Evolutionary conservation across 1,139 yeast species (phyloP), one percentile per base, ranked within the genome.

Genomic region (Sugiyamaella sp.): DNA sequence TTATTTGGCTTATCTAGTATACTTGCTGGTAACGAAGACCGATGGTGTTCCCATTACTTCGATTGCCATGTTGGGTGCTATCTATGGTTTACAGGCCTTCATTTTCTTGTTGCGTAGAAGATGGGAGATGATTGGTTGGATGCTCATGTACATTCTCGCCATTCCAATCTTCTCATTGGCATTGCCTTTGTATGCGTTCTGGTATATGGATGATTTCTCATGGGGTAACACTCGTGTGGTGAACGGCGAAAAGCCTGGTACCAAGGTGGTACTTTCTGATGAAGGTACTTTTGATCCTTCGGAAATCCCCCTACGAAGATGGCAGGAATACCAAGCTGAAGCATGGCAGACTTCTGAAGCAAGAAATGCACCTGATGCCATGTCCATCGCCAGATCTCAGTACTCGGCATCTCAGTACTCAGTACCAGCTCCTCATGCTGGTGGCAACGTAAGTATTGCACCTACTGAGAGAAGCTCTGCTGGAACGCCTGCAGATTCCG

Each of bases 81-180:
- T 73, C 20, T 74, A 74, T 50, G 77, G 77, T 44, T 61, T 74
- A 35, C 77, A 74, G 55, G 73, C 73, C 2, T 48, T 74, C 25
- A 67, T 74, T 27, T 74, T 74, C 63, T 52, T 74, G 47, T 53
- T 74, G 33, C 63, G 77, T 22, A 62, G 74, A 51, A 65, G 69
- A 54, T 74, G 77, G 77, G 77, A 74, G 48, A 74, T 74, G 77
- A 69, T 73, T 56, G 76, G 75, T 5, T 74, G 77, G 77, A 74
- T 74, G 77, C 50, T 74, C 33, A 64, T 74, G 9, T 74, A 74
- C 57, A 63, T 74, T 33, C 54, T 70, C 3, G 76, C 77, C 4
- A 63, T 74, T 49, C 77, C 77, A 1, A 57, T 74, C 32, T 74
- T 71, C 59, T 67, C 76, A 2, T 58, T 74, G 6, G 68, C 70